Evolutionary conservation across 2,329 filamentous ascomycete species (phyloP).

Genomic region (Trichoderma simmonsii): DNA sequence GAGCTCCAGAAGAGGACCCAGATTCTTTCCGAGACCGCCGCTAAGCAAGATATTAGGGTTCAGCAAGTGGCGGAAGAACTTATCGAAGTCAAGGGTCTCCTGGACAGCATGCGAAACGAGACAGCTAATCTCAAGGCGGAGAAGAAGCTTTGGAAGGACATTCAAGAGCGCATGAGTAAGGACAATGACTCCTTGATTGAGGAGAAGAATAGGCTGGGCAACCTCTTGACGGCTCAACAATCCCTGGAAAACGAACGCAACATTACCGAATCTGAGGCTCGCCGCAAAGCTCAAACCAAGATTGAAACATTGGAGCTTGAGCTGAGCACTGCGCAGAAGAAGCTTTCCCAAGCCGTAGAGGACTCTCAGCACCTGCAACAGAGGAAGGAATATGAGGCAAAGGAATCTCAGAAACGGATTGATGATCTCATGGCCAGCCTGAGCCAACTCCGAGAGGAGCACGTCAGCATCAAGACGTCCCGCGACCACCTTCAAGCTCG

Average conservation of each 20-base stretch:
- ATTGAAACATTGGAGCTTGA: conserved; percentile 79
- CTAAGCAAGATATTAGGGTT: conserved; percentile 84
- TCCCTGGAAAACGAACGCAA: conserved; percentile 90
- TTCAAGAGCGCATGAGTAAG: conserved; percentile 81
- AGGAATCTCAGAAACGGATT: conserved; percentile 85
- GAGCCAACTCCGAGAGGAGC: conserved; percentile 78
- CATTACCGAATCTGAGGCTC: conserved; percentile 74
- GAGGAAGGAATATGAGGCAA: conserved; percentile 85
- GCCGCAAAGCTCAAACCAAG: conserved; percentile 73
- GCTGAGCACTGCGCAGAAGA: conserved; percentile 73
- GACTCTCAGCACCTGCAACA: conserved; percentile 79
- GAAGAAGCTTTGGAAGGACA: conserved; percentile 90
- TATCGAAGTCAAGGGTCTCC: conserved; percentile 75
- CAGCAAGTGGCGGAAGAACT: conserved; percentile 93
- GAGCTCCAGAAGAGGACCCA: conserved; percentile 83
- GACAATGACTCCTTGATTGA: conserved; percentile 83
- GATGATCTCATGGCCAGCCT: conserved; percentile 84
- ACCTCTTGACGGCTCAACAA: conserved; percentile 78
- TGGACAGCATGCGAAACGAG: conserved; percentile 87
- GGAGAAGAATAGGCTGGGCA: conserved; percentile 80
- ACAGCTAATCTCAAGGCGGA: conserved; percentile 91
- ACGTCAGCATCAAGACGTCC: conserved; percentile 80
- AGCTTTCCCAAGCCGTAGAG: conserved; percentile 77
- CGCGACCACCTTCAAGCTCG: conserved; percentile 85
- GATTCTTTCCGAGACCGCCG: conserved; percentile 73